Conservation (phyloP, 2,329 filamentous ascomycete genomes). For the Ceratocystis colombiana region DNA sequence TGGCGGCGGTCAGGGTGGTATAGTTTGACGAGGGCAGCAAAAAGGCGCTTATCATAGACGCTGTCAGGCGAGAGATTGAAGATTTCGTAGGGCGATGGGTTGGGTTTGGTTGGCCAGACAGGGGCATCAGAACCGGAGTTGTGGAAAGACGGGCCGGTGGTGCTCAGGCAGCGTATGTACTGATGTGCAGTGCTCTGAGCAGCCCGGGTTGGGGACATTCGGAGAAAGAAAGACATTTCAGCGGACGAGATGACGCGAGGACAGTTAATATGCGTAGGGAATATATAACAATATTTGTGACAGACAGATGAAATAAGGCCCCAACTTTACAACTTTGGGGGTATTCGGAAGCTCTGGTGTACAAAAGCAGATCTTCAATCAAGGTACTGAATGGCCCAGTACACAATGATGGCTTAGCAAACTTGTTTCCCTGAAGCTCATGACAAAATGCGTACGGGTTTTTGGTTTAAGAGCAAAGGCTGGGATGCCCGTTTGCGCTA, state of each 20-base stretch:
- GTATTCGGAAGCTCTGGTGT: not conserved
- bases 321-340: not conserved
- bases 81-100: constrained; percentile 84
- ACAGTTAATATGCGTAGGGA: not conserved
- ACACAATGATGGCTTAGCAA: constrained; percentile 19
- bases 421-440: not conserved
- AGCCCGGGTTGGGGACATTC: not conserved
- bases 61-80: constrained; percentile 47
- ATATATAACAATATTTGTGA: too few species aligned
- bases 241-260: not conserved
- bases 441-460: not conserved
- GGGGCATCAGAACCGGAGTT: not conserved
- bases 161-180: constrained; percentile 4
- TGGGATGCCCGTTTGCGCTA: not conserved
- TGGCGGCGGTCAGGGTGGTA: constrained; percentile 75
- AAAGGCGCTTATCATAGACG: constrained; percentile 71
- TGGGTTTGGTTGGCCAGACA: constrained; percentile 39
- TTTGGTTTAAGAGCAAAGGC: not conserved
- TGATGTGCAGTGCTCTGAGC: not conserved
- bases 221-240: not conserved
- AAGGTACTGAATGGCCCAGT: constrained; percentile 19
- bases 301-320: not conserved
- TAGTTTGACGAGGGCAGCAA: constrained; percentile 85
- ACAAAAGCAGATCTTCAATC: not conserved
- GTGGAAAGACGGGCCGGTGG: not conserved